Evolutionary conservation across 2,329 filamentous ascomycete species (phyloP).

Genomic region (Penicillium crustosum): DNA sequence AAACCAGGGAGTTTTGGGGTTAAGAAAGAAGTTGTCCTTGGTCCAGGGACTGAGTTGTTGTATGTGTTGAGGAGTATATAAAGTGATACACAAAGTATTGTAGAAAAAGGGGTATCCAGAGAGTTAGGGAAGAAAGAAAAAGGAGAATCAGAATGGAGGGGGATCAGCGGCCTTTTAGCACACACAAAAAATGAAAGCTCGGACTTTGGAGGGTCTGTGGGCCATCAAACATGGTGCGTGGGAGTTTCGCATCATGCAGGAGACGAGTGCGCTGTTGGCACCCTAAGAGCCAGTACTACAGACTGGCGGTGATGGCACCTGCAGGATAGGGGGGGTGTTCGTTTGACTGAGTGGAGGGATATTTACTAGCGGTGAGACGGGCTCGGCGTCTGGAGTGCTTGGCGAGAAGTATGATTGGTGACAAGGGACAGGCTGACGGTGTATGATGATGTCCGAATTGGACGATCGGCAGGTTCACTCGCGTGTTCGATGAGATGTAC

Average conservation of each 20-base stretch:
- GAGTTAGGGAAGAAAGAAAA: slow-evolving; percentile 18
- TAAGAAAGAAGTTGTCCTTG: slow-evolving; percentile 12
- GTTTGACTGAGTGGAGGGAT: slow-evolving; percentile 23
- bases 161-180: slow-evolving; percentile 27
- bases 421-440: slow-evolving; percentile 19
- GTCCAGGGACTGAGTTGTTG: slow-evolving; percentile 15
- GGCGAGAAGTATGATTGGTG: slow-evolving; percentile 24
- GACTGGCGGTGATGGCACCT: slow-evolving; percentile 24
- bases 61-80: slow-evolving; percentile 1
- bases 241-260: slow-evolving; percentile 23
- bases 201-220: slow-evolving; percentile 16
- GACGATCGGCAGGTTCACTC: slow-evolving; percentile 23
- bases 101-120: slow-evolving; percentile 19
- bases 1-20: slow-evolving; percentile 23
- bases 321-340: slow-evolving; percentile 15
- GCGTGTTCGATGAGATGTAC: slow-evolving; percentile 12
- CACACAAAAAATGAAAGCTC: slow-evolving; percentile 16
- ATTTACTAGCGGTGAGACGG: slow-evolving; percentile 27
- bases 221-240: slow-evolving; percentile 24
- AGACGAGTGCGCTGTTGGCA: slow-evolving; percentile 22
- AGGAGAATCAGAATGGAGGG: slow-evolving; percentile 13
- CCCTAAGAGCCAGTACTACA: slow-evolving; percentile 17
- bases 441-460: slow-evolving; percentile 25
- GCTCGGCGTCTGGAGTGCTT: slow-evolving; percentile 17
- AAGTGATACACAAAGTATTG: slow-evolving; percentile 1